These are phyloP conservation scores for Malassezia japonica DNA, from an alignment of 1,284 basidiomycete species.

Conservation along the genomic window DNA sequence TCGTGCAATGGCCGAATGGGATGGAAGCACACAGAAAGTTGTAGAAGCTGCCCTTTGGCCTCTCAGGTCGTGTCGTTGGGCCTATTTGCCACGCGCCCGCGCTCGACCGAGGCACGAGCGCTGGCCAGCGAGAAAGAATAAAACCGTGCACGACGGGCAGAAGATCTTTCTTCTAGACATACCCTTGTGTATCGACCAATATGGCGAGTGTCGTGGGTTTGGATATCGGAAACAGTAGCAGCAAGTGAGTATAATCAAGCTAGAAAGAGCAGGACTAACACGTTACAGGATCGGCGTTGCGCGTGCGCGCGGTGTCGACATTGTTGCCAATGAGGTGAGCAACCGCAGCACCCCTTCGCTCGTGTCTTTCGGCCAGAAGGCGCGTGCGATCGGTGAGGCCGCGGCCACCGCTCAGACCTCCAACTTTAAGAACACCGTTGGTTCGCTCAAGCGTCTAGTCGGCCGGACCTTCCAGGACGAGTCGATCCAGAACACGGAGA, in stretches of 20 bases:
- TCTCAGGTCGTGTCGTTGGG: slow-evolving; percentile 1
- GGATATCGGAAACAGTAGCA: slow-evolving; percentile 40
- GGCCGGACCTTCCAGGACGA: slow-evolving; percentile 40
- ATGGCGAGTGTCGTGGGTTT: slow-evolving; percentile 46
- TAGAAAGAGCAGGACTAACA: neutral
- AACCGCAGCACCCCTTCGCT: slow-evolving; percentile 46
- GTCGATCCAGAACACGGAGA: slow-evolving; percentile 41
- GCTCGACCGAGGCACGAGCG: neutral
- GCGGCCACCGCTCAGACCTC: slow-evolving; percentile 46
- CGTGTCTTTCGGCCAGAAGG: slow-evolving; percentile 46
- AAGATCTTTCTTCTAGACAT: neutral
- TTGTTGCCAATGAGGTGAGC: slow-evolving; percentile 46
- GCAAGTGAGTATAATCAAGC: slow-evolving; percentile 2
- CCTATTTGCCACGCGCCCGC: neutral
- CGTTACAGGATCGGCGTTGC: slow-evolving; percentile 45
- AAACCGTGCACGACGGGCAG: neutral
- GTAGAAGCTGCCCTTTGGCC: slow-evolving; percentile 10
- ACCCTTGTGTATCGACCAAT: slow-evolving; percentile 6
- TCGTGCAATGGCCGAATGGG: neutral
- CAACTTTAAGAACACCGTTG: slow-evolving; percentile 48
- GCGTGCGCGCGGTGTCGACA: slow-evolving; percentile 43
- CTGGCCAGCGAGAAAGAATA: neutral
- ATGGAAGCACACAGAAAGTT: slow-evolving; percentile 11
- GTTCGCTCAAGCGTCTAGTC: slow-evolving; percentile 46
- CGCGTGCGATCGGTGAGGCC: slow-evolving; percentile 43